Conservation (phyloP, 345 rosid species). For the Euphorbia pulcherrima region DNA sequence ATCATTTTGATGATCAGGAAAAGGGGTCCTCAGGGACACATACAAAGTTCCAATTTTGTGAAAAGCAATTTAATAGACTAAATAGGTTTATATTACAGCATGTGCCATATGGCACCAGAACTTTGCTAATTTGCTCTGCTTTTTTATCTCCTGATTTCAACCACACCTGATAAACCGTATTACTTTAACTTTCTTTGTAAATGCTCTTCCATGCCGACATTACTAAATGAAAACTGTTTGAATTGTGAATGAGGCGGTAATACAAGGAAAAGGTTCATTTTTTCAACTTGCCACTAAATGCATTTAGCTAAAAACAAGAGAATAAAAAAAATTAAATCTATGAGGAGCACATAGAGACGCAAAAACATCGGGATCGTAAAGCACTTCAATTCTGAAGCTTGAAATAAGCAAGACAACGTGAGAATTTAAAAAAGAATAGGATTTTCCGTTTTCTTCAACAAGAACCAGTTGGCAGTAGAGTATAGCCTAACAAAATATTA, state of each 20-base stretch:
- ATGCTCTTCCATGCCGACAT: not conserved
- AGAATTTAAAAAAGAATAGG: not conserved
- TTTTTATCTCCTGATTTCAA: not conserved
- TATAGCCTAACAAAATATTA: not conserved
- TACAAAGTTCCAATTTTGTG: not conserved
- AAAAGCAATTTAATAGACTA: not conserved
- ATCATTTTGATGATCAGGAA: too few relatives aligned
- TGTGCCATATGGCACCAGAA: not conserved
- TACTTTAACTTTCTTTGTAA: too few relatives aligned
- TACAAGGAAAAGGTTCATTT: not conserved
- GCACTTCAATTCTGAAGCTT: not conserved
- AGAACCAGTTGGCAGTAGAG: not conserved
- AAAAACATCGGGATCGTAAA: not conserved
- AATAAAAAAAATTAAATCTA: not conserved
- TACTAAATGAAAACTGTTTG: not conserved
- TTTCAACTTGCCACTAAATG: not conserved
- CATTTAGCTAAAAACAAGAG: not conserved
- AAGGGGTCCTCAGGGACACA: not conserved
- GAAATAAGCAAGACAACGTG: not conserved
- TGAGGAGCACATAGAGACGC: not conserved
- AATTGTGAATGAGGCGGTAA: not conserved
- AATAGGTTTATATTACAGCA: not conserved
- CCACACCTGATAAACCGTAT: not conserved
- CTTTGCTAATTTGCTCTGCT: not conserved
- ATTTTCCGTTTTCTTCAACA: not conserved